A percentile compares a stretch with the other conserved stretches of the same genome.
Evolutionary conservation across 2,329 filamentous ascomycete species (phyloP).

Genomic region (Falciphora oryzae): DNA sequence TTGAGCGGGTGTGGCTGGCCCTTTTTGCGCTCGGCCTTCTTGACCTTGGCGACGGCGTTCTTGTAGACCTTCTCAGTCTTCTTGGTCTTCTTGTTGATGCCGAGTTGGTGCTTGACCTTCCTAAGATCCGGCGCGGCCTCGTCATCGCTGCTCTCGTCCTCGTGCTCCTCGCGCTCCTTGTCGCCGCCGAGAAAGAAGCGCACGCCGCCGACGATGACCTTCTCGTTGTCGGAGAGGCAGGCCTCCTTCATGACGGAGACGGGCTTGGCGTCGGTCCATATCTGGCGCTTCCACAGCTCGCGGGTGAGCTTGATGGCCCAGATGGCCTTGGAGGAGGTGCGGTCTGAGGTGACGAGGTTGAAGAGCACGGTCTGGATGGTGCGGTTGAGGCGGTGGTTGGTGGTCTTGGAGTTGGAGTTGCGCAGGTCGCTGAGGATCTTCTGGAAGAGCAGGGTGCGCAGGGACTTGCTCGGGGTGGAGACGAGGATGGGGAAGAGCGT

Average conservation of each 20-base stretch:
- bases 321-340: slow-evolving; percentile 75
- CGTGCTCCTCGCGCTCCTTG: slow-evolving; percentile 87
- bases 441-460: slow-evolving; percentile 74
- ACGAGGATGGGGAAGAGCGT: slow-evolving; percentile 93
- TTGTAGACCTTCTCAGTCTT: slow-evolving; percentile 77
- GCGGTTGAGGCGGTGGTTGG: slow-evolving; percentile 87
- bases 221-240: slow-evolving; percentile 79
- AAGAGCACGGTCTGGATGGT: slow-evolving; percentile 91
- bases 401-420: slow-evolving; percentile 77
- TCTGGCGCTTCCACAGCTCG: slow-evolving; percentile 92
- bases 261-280: slow-evolving; percentile 86
- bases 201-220: slow-evolving; percentile 81
- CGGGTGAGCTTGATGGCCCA: slow-evolving; percentile 96
- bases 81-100: slow-evolving; percentile 94
- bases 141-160: slow-evolving; percentile 83
- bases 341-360: slow-evolving; percentile 83
- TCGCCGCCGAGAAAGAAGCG: slow-evolving; percentile 95
- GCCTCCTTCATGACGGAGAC: slow-evolving; percentile 99
- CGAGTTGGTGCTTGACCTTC: slow-evolving; percentile 75
- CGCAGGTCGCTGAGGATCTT: slow-evolving; percentile 91
- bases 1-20: slow-evolving; percentile 81
- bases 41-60: slow-evolving; percentile 76
- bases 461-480: slow-evolving; percentile 78
- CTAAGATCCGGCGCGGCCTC: slow-evolving; percentile 62
- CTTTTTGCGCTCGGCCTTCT: slow-evolving; percentile 82